These are phyloP conservation scores for Saturnispora serradocipensis DNA, from an alignment of 805 yeast genomes.

Conservation along the genomic window DNA sequence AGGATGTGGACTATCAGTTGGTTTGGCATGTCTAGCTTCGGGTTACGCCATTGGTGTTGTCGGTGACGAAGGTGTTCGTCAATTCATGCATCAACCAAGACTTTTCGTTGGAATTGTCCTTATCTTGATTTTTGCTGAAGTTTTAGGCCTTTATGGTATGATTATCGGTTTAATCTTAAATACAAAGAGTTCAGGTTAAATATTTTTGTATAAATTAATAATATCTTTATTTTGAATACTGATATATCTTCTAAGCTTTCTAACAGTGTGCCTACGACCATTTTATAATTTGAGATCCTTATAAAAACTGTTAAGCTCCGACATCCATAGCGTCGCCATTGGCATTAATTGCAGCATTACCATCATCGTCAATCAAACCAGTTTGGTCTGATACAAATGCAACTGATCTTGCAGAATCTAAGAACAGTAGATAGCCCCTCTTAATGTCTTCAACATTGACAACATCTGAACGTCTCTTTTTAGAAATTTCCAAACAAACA, in stretches of 20 bases:
- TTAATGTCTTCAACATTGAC: slow-evolving; percentile 60
- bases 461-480: slow-evolving; percentile 65
- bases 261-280: background rate
- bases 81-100: slow-evolving; percentile 95
- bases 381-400: slow-evolving; percentile 44
- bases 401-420: slow-evolving; percentile 80
- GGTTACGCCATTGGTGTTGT: slow-evolving; percentile 99
- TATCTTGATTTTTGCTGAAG: slow-evolving; percentile 97
- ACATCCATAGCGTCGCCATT: slow-evolving; percentile 30
- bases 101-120: slow-evolving; percentile 95
- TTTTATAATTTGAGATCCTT: background rate
- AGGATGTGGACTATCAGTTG: slow-evolving; percentile 92
- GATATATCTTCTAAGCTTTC: background rate
- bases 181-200: slow-evolving; percentile 68
- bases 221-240: background rate
- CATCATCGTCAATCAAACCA: slow-evolving; percentile 72
- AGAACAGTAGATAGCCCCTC: slow-evolving; percentile 72
- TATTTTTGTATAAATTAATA: background rate
- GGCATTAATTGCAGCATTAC: slow-evolving; percentile 47
- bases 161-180: slow-evolving; percentile 87
- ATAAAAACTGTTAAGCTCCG: slow-evolving; percentile 4
- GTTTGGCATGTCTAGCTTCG: slow-evolving; percentile 91
- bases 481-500: slow-evolving; percentile 80
- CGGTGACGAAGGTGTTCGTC: slow-evolving; percentile 99
- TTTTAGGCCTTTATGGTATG: slow-evolving; percentile 92